These are phyloP conservation scores for Leptoxyphium fumago DNA, from an alignment of 2,329 filamentous ascomycete genomes.

Conservation along the genomic window DNA sequence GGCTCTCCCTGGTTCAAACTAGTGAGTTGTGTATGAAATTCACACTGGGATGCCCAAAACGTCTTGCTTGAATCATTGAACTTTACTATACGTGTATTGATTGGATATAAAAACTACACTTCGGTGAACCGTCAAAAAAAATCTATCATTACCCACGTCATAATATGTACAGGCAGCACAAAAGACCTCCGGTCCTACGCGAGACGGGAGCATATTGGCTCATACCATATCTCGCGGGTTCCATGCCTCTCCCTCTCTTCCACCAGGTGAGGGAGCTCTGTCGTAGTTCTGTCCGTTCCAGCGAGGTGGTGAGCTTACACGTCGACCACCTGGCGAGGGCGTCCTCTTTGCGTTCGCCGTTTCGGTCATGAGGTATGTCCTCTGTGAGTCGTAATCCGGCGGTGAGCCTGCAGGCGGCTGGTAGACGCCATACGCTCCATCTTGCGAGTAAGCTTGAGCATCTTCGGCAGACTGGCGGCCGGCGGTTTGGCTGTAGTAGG, in stretches of 20 bases:
- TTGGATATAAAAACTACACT: no score
- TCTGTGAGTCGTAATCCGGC: not conserved
- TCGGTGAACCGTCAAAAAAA: no score
- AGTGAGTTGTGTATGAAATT: no score
- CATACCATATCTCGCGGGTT: not conserved
- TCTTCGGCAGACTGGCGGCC: not conserved
- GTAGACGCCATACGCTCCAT: not conserved
- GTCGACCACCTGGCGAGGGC: not conserved
- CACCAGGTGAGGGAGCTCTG: not conserved
- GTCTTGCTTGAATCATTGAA: no score
- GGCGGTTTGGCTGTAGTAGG: not conserved
- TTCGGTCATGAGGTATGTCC: not conserved
- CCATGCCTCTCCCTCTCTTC: not conserved
- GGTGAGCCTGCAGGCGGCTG: not conserved
- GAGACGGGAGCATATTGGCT: not conserved
- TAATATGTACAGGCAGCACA: no score
- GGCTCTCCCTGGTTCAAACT: no score
- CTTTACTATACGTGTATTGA: no score
- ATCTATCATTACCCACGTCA: no score
- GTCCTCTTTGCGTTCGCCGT: not conserved
- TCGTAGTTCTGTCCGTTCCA: not conserved
- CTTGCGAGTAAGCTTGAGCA: not conserved
- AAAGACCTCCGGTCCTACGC: no score
- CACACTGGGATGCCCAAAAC: no score
- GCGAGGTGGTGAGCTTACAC: not conserved